These are phyloP conservation scores for Penicillium sp. DNA, from an alignment of 2,329 filamentous ascomycete genomes.

Conservation along the genomic window DNA sequence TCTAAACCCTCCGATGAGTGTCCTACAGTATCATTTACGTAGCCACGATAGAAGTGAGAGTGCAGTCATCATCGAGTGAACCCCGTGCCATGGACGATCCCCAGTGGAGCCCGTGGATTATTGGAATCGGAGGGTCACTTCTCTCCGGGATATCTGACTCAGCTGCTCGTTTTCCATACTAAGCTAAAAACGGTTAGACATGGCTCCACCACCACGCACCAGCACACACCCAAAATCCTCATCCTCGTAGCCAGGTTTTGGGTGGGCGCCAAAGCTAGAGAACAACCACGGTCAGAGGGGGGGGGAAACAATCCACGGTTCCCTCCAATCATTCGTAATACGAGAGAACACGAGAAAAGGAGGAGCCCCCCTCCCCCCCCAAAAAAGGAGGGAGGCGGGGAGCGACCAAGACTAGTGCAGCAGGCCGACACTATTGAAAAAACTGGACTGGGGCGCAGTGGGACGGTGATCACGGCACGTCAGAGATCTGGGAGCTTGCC, in stretches of 20 bases:
- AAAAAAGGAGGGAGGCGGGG: background rate
- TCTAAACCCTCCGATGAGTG: slow-evolving; percentile 5
- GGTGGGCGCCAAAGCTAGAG: too few relatives aligned
- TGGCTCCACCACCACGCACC: background rate
- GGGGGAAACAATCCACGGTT: background rate
- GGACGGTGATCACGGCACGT: slow-evolving; percentile 14
- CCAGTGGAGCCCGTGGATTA: slow-evolving; percentile 14
- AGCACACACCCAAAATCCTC: too few relatives aligned
- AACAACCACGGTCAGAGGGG: background rate
- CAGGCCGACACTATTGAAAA: slow-evolving; percentile 16
- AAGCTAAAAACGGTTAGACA: background rate
- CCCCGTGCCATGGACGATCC: slow-evolving; percentile 20
- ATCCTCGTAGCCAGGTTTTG: too few relatives aligned
- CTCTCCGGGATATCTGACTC: slow-evolving; percentile 10
- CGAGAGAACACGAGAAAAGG: background rate
- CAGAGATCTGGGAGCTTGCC: slow-evolving; percentile 8
- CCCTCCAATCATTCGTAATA: background rate
- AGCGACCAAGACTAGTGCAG: background rate
- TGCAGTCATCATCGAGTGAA: slow-evolving; percentile 19
- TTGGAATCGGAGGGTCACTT: slow-evolving; percentile 16
- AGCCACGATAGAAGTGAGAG: background rate
- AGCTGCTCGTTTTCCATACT: background rate
- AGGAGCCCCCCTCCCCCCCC: too few relatives aligned
- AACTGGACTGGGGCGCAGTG: slow-evolving; percentile 1
- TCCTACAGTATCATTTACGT: background rate